Evolutionary conservation across 1,284 basidiomycete genomes (phyloP).

Genomic region (Ceratobasidium theobromae): DNA sequence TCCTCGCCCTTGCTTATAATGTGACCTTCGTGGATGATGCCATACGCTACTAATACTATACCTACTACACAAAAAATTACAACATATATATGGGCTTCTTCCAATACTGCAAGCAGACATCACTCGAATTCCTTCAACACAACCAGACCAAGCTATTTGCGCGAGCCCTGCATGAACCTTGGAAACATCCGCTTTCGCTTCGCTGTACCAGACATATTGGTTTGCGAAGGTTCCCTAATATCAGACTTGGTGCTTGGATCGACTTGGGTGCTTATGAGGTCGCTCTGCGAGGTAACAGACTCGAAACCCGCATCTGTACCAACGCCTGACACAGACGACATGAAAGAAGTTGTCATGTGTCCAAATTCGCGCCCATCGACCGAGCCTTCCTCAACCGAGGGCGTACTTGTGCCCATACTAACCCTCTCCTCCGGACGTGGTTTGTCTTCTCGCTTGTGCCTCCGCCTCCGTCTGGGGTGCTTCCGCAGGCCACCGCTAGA

Average conservation of each 20-base stretch:
- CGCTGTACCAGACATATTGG: neutral
- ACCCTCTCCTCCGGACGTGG: neutral
- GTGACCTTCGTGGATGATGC: neutral
- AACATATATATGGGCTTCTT: neutral
- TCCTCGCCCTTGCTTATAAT: neutral
- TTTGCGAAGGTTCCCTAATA: neutral
- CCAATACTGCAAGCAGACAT: neutral
- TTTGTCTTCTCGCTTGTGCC: slow-evolving; percentile 10
- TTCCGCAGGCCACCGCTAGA: slow-evolving; percentile 35
- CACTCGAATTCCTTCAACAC: neutral
- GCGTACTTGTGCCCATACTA: neutral
- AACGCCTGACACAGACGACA: neutral
- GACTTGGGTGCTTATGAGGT: neutral
- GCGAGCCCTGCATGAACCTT: too few relatives aligned
- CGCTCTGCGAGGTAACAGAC: neutral
- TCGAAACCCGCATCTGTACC: neutral
- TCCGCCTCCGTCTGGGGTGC: slow-evolving; percentile 9
- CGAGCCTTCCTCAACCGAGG: neutral
- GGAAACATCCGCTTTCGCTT: neutral
- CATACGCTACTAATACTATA: slow-evolving; percentile 27
- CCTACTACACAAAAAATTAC: slow-evolving; percentile 20
- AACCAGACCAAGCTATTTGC: too few relatives aligned
- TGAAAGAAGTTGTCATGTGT: neutral
- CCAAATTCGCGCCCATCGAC: neutral
- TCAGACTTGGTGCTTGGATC: neutral